Evolutionary conservation across 2,329 filamentous ascomycete species (phyloP).

Genomic region (Cyclaneusma minus): DNA sequence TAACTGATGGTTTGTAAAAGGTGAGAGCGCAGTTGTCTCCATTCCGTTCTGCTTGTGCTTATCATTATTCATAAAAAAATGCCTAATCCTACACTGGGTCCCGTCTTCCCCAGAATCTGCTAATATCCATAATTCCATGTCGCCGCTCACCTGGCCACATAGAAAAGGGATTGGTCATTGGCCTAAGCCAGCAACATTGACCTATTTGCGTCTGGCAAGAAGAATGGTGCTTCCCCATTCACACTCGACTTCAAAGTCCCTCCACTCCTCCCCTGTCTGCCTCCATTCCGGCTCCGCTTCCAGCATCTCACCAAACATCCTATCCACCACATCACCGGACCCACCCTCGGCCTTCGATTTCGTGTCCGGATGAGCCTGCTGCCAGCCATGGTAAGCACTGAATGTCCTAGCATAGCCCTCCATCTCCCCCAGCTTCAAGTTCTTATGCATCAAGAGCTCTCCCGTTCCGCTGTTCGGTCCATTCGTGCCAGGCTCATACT

Average conservation of each 20-base stretch:
- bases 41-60: no score
- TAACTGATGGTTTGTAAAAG: no score
- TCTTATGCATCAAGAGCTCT: slow-evolving; percentile 34
- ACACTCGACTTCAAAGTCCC: slow-evolving; percentile 35
- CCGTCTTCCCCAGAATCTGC: no score
- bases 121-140: no score
- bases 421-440: slow-evolving; percentile 37
- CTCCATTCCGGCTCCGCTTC: slow-evolving; percentile 36
- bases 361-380: slow-evolving; percentile 33
- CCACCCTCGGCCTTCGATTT: slow-evolving; percentile 36
- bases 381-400: slow-evolving; percentile 43
- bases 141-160: no score
- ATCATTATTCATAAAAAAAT: no score
- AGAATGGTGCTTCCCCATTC: slow-evolving; percentile 48
- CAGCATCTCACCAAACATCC: slow-evolving; percentile 42
- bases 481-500: slow-evolving; percentile 37
- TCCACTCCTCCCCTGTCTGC: slow-evolving; percentile 30
- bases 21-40: no score
- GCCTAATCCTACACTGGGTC: no score
- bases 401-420: slow-evolving; percentile 48
- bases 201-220: slow-evolving; percentile 30
- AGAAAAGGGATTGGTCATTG: no score
- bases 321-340: slow-evolving; percentile 43
- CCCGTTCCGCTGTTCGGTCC: slow-evolving; percentile 23
- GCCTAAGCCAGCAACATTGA: no score